Base-by-base conservation (phyloP, 768 basidiomycete species). In the Calocybe cyanea region DNA sequence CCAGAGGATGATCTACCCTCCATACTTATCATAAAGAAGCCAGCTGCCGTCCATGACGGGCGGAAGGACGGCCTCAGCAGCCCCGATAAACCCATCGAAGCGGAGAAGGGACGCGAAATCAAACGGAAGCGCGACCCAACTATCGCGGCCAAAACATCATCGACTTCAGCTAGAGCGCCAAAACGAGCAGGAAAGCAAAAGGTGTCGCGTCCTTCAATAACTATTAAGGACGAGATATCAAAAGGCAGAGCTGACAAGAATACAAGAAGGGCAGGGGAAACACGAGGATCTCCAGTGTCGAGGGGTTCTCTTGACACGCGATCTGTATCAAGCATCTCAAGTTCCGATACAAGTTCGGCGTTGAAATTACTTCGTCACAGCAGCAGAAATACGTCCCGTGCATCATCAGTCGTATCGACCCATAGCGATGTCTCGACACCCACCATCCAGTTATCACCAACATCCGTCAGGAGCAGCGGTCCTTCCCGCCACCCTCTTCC, bases 331-430 rank as follows among this genome's bases (percentile, higher is more conserved):
- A 56, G 55, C 42, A 53, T 58, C 7, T 69, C 70, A 32, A 66
- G 62, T 25, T 71, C 74, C 7, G 62, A 65, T 32, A 63, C 72
- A n/a, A 71, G 63, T 37, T 57, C 62, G 14, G 66, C 70, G 3
- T 61, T 62, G 33, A 63, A 61, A 35, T 51, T 71, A 41, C 62
- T 75, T 7, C 54, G 57, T 14, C 51, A 55, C 19, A 55, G 54
- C 20, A 61, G 59, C 30, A 45, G 45, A 36, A 40, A 64, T 14
- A 63, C 68, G 15, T 78, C 77, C 18, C 65, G 70, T 23, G 61
- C 76, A 8, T 76, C 78, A 4, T 81, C 80, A n/a, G 63, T 78
- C n/a, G 66, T 56, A 2, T 77, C 68, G n/a, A 62, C 57, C 10
- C 56, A 53, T 8, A 68, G 63, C 39, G 67, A 65, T 31, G 57